Conservation (phyloP, 306 rosid species). For the Crataegus laevigata region DNA sequence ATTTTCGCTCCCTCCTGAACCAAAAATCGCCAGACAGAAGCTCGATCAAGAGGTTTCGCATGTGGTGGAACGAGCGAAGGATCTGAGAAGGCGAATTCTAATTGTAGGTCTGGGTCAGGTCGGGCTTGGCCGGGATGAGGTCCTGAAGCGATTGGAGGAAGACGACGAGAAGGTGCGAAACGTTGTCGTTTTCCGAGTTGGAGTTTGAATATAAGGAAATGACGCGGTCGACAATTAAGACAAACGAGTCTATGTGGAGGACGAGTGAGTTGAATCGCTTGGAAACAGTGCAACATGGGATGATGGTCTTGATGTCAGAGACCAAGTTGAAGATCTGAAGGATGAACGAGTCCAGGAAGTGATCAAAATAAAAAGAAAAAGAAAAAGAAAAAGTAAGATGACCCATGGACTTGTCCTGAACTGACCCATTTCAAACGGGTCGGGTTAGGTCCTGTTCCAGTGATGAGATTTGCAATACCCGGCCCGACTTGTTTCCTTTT, state of each 20-base stretch:
- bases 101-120: not conserved
- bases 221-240: constrained; percentile 35
- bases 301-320: constrained; percentile 35
- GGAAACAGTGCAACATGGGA: constrained; percentile 33
- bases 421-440: no score
- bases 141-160: constrained; percentile 24
- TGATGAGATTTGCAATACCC: no score
- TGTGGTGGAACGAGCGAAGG: constrained; percentile 30
- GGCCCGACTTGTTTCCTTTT: no score
- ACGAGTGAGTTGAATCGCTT: constrained; percentile 41
- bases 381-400: no score
- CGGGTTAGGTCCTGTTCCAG: no score
- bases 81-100: not conserved
- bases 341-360: constrained; percentile 27
- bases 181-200: not conserved
- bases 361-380: constrained; percentile 18
- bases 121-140: constrained; percentile 11
- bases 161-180: constrained; percentile 5
- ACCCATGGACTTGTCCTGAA: no score
- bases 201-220: constrained; percentile 24
- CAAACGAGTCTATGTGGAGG: constrained; percentile 28
- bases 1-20: not conserved
- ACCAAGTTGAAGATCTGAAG: constrained; percentile 38
- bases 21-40: constrained; percentile 22
- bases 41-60: constrained; percentile 28